phyloP scores from a whole-genome alignment of 2,329 filamentous ascomycete species.

The Diplodia mutila region DNA sequence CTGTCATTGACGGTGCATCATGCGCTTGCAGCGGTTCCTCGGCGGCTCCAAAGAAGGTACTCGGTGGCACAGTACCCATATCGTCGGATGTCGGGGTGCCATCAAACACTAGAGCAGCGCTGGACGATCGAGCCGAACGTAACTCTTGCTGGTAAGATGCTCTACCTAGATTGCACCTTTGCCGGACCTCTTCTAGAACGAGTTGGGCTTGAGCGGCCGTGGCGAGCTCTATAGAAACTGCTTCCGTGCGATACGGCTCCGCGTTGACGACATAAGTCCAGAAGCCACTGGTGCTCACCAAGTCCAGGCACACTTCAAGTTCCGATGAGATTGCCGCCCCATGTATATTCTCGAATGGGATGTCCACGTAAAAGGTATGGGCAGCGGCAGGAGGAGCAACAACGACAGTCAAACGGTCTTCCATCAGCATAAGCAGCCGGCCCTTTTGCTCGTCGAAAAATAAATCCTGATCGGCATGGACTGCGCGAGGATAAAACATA shows the following conservation, averaged over 20 bases:
- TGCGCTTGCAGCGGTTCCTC: too few species aligned
- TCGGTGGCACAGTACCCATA: background rate
- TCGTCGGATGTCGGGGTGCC: background rate
- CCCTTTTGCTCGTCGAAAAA: constrained; percentile 14
- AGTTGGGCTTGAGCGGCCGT: background rate
- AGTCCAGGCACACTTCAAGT: constrained; percentile 20
- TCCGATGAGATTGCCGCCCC: background rate
- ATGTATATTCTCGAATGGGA: constrained; percentile 30
- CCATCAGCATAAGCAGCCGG: background rate
- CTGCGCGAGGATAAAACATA: constrained; percentile 20
- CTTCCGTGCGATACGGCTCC: constrained; percentile 27
- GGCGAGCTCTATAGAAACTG: constrained; percentile 27
- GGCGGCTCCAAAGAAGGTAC: background rate
- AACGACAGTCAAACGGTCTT: constrained; percentile 33
- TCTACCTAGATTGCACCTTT: background rate
- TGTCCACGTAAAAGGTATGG: constrained; percentile 34
- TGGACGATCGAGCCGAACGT: background rate
- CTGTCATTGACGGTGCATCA: too few species aligned
- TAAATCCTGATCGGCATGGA: constrained; percentile 33
- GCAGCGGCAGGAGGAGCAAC: constrained; percentile 21
- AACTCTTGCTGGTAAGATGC: background rate
- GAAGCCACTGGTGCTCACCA: constrained; percentile 28
- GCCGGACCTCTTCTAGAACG: background rate
- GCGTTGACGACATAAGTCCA: constrained; percentile 36
- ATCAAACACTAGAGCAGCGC: background rate